Percentiles rank a stretch among this genome's conserved stretches.
phyloP scores from a whole-genome alignment of 2,329 filamentous ascomycete species.

The Aureobasidium lini region DNA sequence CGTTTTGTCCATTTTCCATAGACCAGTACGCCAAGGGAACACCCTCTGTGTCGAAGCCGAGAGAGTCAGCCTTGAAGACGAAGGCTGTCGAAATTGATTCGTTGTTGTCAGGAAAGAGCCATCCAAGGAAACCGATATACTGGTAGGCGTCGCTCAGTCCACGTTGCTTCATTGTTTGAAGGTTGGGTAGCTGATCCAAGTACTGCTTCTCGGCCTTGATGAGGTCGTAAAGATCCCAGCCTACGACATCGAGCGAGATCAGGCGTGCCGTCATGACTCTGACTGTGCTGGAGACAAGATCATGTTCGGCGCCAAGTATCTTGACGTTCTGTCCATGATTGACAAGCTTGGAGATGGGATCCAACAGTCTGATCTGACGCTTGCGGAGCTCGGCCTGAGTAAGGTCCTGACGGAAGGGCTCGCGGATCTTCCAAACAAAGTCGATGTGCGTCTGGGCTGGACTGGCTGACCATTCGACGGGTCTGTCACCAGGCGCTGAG shows the following conservation, averaged over 20 bases:
- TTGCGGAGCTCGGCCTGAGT: neutral
- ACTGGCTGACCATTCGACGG: constrained; percentile 1
- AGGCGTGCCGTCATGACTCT: neutral
- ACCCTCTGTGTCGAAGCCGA: neutral
- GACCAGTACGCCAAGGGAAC: neutral
- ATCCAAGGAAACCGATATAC: neutral
- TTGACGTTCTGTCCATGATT: constrained; percentile 3
- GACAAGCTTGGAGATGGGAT: constrained; percentile 4
- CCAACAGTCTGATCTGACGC: constrained; percentile 2
- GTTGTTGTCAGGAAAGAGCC: neutral
- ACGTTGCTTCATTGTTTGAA: neutral
- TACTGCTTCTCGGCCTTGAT: constrained; percentile 3
- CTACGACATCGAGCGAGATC: neutral
- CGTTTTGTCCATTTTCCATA: neutral
- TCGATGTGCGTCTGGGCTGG: constrained; percentile 1
- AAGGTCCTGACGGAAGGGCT: neutral
- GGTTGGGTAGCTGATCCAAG: constrained; percentile 1
- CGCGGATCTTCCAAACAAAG: constrained; percentile 5
- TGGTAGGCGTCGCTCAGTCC: neutral
- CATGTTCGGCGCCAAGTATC: constrained; percentile 1
- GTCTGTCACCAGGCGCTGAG: neutral
- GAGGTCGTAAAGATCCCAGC: constrained; percentile 1
- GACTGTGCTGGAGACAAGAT: neutral
- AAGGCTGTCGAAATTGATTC: neutral
- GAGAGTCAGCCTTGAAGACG: neutral